Conservation (phyloP, 768 basidiomycete genomes). For the Termitomyces sp. region DNA sequence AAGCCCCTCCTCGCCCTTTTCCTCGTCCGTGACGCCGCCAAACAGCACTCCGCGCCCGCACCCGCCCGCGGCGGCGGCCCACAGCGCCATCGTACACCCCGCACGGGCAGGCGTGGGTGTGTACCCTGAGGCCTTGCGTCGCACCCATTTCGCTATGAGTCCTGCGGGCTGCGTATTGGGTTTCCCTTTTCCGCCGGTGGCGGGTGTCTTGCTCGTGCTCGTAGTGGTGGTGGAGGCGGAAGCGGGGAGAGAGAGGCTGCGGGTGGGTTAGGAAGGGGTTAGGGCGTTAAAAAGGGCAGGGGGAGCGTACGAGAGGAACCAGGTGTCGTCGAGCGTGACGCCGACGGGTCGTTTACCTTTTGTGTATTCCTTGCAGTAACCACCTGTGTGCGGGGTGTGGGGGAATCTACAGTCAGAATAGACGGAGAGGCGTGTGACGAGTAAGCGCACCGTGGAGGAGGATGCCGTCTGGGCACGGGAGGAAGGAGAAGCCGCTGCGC, state of each 20-base stretch:
- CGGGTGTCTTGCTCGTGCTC: not conserved
- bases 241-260: not conserved
- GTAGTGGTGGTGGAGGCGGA: not conserved
- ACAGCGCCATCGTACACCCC: conserved; percentile 78
- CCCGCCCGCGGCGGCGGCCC: conserved; percentile 33
- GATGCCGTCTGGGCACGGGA: not conserved
- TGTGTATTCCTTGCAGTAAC: conserved; percentile 46
- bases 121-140: not conserved
- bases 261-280: not conserved
- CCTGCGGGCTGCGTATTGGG: not conserved
- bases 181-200: not conserved
- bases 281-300: not conserved
- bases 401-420: no score
- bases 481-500: not conserved
- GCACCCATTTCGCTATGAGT: not conserved
- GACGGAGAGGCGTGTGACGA: not conserved
- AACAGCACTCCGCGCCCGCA: conserved; percentile 46
- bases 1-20: conserved; percentile 75
- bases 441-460: not conserved
- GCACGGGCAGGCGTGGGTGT: not conserved
- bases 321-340: not conserved
- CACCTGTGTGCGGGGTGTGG: conserved; percentile 21
- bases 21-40: conserved; percentile 86
- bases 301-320: not conserved
- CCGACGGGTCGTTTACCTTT: not conserved